These are phyloP conservation scores for Ligustrum vulgare DNA, from an alignment of 257 asterid genomes.

Conservation along the genomic window DNA sequence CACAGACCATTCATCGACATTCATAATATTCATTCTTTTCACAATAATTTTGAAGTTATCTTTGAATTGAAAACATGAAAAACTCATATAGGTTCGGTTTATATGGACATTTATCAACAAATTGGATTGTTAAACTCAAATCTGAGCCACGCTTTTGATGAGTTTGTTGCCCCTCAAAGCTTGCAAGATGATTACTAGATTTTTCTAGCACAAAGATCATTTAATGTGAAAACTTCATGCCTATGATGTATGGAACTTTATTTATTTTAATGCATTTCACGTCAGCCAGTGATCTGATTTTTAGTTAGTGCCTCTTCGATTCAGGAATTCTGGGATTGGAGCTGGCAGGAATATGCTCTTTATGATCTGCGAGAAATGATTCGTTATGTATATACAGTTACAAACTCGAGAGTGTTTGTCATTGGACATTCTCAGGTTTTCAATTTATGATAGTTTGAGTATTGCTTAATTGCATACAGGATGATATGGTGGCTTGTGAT, in stretches of 20 bases:
- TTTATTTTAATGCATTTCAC: neutral
- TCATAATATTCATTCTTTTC: neutral
- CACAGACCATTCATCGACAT: neutral
- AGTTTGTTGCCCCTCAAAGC: neutral
- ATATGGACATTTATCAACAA: neutral
- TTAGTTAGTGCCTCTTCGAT: conserved; percentile 19
- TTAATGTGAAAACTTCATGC: conserved; percentile 13
- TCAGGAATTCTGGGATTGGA: conserved; percentile 98
- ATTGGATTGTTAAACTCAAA: neutral
- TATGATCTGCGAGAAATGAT: conserved; percentile 84
- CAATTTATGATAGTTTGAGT: conserved; percentile 14
- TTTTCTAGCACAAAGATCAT: conserved; percentile 4
- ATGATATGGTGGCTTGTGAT: conserved; percentile 14
- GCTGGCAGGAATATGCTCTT: conserved; percentile 96
- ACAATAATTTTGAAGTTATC: neutral
- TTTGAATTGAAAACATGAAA: conserved; percentile 5
- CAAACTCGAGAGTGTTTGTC: conserved; percentile 65
- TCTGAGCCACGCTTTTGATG: conserved; percentile 5
- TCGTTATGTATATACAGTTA: conserved; percentile 50
- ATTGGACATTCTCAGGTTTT: conserved; percentile 98
- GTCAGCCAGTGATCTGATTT: conserved; percentile 16
- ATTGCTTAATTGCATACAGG: neutral
- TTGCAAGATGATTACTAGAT: neutral
- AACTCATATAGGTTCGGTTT: neutral
- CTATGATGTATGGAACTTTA: neutral